Evolutionary conservation across 2,329 filamentous ascomycete genomes (phyloP).

Genomic region (Pestalotiopsis sp.): DNA sequence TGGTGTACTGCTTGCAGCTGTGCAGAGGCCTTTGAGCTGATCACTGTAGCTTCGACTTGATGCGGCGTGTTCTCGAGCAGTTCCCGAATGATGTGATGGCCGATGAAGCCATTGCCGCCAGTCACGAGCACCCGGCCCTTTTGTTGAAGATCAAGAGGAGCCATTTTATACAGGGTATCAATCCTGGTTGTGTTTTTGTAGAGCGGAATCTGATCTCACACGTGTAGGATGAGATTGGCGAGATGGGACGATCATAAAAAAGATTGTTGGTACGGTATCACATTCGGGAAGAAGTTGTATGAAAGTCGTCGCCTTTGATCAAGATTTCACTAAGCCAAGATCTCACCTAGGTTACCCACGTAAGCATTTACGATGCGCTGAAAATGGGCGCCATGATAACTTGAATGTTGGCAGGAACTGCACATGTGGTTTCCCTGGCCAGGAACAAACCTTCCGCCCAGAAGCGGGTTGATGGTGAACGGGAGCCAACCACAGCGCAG

Average conservation of each 20-base stretch:
- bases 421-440: not conserved
- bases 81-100: constrained; percentile 3
- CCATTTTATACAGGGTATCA: not conserved
- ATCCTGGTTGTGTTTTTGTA: no score
- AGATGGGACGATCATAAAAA: no score
- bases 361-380: no score
- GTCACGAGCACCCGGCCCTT: constrained; percentile 7
- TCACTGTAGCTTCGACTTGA: constrained; percentile 1
- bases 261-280: no score
- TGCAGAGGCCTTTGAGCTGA: not conserved
- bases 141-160: not conserved
- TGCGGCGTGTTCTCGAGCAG: constrained; percentile 4
- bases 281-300: no score
- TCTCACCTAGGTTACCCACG: no score
- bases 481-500: not conserved
- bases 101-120: constrained; percentile 10
- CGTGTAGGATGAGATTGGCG: no score
- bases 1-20: not conserved
- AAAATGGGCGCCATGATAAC: no score
- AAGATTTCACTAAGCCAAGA: no score
- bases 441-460: not conserved
- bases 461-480: not conserved
- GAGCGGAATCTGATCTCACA: no score
- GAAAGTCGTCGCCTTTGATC: no score
- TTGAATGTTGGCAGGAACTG: not conserved